A percentile compares a stretch with the other conserved stretches of the same genome.
phyloP scores from a whole-genome alignment of 2,329 filamentous ascomycete species.

The Diplodia corticola region DNA sequence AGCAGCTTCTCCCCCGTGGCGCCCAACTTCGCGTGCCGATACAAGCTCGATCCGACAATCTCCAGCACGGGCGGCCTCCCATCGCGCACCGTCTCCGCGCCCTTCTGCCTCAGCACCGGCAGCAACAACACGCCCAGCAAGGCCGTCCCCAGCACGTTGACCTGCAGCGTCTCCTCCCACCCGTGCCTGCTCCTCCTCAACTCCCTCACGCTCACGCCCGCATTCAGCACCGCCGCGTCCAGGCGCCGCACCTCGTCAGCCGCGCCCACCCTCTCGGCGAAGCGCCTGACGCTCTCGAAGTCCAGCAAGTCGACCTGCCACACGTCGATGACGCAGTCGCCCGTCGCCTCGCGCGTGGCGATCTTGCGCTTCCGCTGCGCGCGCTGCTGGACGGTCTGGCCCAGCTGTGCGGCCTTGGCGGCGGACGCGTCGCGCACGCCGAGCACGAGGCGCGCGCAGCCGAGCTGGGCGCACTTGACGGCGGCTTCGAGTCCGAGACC shows the following conservation, averaged over 20 bases:
- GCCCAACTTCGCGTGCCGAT: slow-evolving; percentile 13
- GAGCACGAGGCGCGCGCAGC: slow-evolving; percentile 47
- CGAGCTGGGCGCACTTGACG: slow-evolving; percentile 44
- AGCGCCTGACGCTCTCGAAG: slow-evolving; percentile 41
- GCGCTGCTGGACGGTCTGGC: slow-evolving; percentile 11
- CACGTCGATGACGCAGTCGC: slow-evolving; percentile 43
- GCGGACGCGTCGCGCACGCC: slow-evolving; percentile 42
- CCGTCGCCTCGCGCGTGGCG: slow-evolving; percentile 1
- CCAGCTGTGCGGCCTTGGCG: slow-evolving; percentile 47
- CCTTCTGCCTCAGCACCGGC: slow-evolving; percentile 30
- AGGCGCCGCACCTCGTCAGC: slow-evolving; percentile 31
- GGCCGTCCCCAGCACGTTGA: slow-evolving; percentile 44
- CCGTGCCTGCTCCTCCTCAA: slow-evolving; percentile 22
- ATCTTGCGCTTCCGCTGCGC: background rate
- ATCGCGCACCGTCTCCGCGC: background rate
- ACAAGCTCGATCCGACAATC: slow-evolving; percentile 25
- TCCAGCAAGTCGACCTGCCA: slow-evolving; percentile 48
- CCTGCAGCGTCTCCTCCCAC: slow-evolving; percentile 39
- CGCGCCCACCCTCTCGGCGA: slow-evolving; percentile 32
- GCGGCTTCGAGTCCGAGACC: slow-evolving; percentile 52
- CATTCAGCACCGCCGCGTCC: slow-evolving; percentile 44
- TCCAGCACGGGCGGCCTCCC: slow-evolving; percentile 19
- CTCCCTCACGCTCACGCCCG: slow-evolving; percentile 36
- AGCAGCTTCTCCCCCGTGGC: background rate
- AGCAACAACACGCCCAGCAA: slow-evolving; percentile 37